A percentile compares a stretch with the other conserved stretches of the same genome.
Evolutionary conservation across 441 rosid species (phyloP).

Genomic region (Erodium moschatum): DNA sequence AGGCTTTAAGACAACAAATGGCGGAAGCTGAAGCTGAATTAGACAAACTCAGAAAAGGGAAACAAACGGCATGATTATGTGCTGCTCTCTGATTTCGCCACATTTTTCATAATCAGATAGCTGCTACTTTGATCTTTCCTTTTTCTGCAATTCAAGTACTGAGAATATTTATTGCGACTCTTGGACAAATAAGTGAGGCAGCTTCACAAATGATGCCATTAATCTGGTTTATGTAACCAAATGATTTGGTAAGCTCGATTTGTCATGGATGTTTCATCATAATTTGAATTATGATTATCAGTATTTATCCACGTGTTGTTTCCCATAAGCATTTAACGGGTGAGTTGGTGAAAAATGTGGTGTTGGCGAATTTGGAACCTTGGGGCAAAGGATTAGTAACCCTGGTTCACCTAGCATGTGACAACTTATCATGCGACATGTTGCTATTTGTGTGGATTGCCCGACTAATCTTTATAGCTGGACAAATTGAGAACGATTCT

Average conservation of each 20-base stretch:
- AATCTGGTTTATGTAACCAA: not conserved
- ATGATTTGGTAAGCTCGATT: not conserved
- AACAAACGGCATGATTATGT: conserved; percentile 23
- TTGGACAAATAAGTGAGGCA: conserved; percentile 4
- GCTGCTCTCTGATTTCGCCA: not conserved
- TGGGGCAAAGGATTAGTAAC: too few species aligned
- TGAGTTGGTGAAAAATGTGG: too few species aligned
- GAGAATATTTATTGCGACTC: not conserved
- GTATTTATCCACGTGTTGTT: too few species aligned
- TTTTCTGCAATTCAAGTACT: not conserved
- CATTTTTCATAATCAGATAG: not conserved
- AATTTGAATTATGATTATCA: too few species aligned
- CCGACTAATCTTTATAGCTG: too few species aligned
- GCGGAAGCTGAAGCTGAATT: conserved; percentile 66
- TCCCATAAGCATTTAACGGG: too few species aligned
- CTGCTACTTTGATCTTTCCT: not conserved
- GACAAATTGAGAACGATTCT: too few species aligned
- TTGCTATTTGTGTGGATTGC: too few species aligned
- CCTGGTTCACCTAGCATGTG: too few species aligned
- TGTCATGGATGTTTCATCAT: not conserved
- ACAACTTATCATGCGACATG: too few species aligned
- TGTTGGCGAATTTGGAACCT: too few species aligned
- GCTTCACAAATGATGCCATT: not conserved
- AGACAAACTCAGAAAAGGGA: conserved; percentile 51
- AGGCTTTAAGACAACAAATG: conserved; percentile 44